phyloP scores from a whole-genome alignment of 371 early-diverging fungal genomes.

The Apophysomyces ossiformis region DNA sequence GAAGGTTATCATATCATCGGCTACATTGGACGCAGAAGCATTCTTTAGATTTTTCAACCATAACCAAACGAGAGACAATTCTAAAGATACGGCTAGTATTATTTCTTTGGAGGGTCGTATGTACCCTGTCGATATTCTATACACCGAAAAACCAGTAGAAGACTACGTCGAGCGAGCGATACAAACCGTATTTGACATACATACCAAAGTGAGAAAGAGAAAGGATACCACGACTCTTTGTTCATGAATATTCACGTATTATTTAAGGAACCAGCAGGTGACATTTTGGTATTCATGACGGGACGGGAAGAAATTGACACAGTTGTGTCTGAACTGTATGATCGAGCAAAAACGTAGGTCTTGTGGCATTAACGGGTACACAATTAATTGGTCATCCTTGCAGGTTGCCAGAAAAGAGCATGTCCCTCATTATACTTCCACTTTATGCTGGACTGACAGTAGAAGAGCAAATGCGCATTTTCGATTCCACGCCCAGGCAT shows the following conservation, averaged over 20 bases:
- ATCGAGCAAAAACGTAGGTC: constrained; percentile 58
- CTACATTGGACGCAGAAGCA: constrained; percentile 74
- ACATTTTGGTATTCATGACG: constrained; percentile 86
- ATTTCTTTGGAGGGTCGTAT: constrained; percentile 75
- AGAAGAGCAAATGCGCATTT: constrained; percentile 71
- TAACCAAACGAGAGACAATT: constrained; percentile 34
- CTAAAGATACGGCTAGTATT: constrained; percentile 62
- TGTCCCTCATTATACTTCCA: constrained; percentile 66
- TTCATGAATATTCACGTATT: background rate
- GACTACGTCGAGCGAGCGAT: constrained; percentile 69
- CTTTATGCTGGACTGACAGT: constrained; percentile 78
- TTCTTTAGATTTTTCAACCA: constrained; percentile 68
- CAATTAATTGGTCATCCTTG: background rate
- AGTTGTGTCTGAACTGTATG: constrained; percentile 57
- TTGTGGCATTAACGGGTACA: background rate
- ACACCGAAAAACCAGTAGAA: constrained; percentile 55
- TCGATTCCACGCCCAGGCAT: constrained; percentile 65
- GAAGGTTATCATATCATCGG: constrained; percentile 78
- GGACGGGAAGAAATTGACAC: constrained; percentile 86
- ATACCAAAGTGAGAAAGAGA: constrained; percentile 47
- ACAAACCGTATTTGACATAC: constrained; percentile 70
- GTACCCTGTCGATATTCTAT: constrained; percentile 76
- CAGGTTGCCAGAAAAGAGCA: constrained; percentile 42
- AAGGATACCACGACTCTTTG: background rate
- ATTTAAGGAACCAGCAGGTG: constrained; percentile 64